A percentile compares a stretch with the other conserved stretches of the same genome.
Conservation (phyloP, 2,329 filamentous ascomycete genomes). For the Claviceps humidiphila region DNA sequence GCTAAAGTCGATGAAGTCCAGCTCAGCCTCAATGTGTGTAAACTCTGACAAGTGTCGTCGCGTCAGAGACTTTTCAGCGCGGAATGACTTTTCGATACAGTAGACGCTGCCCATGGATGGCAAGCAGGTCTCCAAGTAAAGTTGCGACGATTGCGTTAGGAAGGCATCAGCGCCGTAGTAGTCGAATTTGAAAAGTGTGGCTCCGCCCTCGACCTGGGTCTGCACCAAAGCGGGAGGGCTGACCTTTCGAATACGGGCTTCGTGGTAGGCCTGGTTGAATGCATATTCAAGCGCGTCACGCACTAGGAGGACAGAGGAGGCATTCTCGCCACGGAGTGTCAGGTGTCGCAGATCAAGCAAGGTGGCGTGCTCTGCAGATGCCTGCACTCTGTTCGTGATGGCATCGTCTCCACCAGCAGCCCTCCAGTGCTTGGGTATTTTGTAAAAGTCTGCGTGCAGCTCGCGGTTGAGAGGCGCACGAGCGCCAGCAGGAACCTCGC, state of each 20-base stretch:
- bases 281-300: constrained; percentile 69
- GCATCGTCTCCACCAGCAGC: constrained; percentile 81
- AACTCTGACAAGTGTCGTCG: constrained; percentile 92
- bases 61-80: constrained; percentile 89
- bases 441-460: constrained; percentile 81
- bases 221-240: constrained; percentile 84
- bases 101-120: constrained; percentile 89
- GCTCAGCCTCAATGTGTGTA: constrained; percentile 89
- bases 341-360: constrained; percentile 76
- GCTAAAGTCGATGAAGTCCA: constrained; percentile 89
- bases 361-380: constrained; percentile 39
- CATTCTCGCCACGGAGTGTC: constrained; percentile 69
- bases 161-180: constrained; percentile 88
- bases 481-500: constrained; percentile 62
- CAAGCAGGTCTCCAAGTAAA: constrained; percentile 92
- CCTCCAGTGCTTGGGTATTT: constrained; percentile 49
- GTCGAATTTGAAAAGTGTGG: constrained; percentile 77
- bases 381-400: constrained; percentile 64
- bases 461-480: constrained; percentile 76
- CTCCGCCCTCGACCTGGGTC: constrained; percentile 86
- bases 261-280: constrained; percentile 67
- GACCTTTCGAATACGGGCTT: constrained; percentile 68
- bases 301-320: constrained; percentile 78
- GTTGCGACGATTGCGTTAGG: constrained; percentile 90
- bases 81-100: constrained; percentile 98